phyloP scores from a whole-genome alignment of 352 stramenopile genomes.

The Globisporangium solare region DNA sequence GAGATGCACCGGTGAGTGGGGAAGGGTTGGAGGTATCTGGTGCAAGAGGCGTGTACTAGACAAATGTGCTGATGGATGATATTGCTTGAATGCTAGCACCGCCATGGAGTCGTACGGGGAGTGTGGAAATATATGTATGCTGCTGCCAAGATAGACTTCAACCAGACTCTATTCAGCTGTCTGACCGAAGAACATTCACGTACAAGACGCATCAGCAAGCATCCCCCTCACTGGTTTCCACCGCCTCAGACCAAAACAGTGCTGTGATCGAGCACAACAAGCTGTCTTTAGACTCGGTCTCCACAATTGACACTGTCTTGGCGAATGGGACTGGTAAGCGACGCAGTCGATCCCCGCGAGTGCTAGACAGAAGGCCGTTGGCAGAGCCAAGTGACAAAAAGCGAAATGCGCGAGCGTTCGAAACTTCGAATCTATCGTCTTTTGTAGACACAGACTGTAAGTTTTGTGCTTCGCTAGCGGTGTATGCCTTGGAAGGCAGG shows the following conservation, averaged over 20 bases:
- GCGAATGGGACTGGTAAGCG: slow-evolving; percentile 26
- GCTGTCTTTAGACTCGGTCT: slow-evolving; percentile 1
- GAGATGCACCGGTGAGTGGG: slow-evolving; percentile 59
- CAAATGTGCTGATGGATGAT: too few species aligned
- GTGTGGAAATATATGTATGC: slow-evolving; percentile 61
- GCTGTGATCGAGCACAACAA: slow-evolving; percentile 1
- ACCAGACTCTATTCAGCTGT: slow-evolving; percentile 38
- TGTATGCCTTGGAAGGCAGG: neutral
- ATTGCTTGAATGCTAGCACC: slow-evolving; percentile 30
- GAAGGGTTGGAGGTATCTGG: neutral
- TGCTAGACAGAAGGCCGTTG: neutral
- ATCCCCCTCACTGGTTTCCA: slow-evolving; percentile 16
- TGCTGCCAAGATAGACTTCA: slow-evolving; percentile 19
- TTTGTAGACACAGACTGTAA: slow-evolving; percentile 71
- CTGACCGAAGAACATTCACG: slow-evolving; percentile 42
- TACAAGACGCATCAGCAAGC: slow-evolving; percentile 47
- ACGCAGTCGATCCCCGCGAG: slow-evolving; percentile 34
- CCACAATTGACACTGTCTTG: neutral
- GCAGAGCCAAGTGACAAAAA: slow-evolving; percentile 1
- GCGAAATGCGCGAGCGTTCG: slow-evolving; percentile 5
- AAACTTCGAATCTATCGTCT: slow-evolving; percentile 41
- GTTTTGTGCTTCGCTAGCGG: slow-evolving; percentile 2
- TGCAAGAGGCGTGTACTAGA: too few species aligned
- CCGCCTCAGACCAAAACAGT: neutral
- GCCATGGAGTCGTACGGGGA: slow-evolving; percentile 26